Conservation (phyloP, 1,284 basidiomycete genomes). For the Limonomyces culmigenus region DNA sequence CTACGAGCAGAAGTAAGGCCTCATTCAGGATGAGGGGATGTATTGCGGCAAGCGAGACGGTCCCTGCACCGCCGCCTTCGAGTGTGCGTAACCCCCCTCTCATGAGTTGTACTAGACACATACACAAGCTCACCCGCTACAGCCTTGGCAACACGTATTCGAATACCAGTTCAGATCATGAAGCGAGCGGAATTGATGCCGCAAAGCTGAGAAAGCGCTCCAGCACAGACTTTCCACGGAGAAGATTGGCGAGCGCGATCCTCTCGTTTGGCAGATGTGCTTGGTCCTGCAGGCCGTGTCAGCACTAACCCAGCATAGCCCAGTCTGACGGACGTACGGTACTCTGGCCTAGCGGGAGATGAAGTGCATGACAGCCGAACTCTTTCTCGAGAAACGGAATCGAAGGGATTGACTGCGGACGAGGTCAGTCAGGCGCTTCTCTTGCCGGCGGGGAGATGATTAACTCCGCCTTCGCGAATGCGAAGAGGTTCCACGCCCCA, state of each 20-base stretch:
- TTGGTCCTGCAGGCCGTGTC: conserved; percentile 6
- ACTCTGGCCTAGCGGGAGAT: conserved; percentile 80
- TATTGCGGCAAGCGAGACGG: too few species aligned
- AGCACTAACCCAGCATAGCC: neutral
- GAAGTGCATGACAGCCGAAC: conserved; percentile 69
- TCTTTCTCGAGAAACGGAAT: conserved; percentile 88
- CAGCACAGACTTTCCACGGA: conserved; percentile 3
- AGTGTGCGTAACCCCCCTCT: too few species aligned
- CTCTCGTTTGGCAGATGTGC: conserved; percentile 3
- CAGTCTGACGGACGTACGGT: conserved; percentile 28
- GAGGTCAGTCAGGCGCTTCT: conserved; percentile 5
- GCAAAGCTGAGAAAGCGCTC: conserved; percentile 3
- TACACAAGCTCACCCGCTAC: too few species aligned
- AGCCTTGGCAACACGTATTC: too few species aligned
- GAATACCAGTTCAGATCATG: too few species aligned
- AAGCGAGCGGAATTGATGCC: too few species aligned
- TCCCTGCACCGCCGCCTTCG: too few species aligned
- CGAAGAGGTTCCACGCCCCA: conserved; percentile 76
- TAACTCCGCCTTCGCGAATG: conserved; percentile 86
- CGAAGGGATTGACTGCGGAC: conserved; percentile 65
- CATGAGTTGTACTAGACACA: too few species aligned
- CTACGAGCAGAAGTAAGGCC: too few species aligned
- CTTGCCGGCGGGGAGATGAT: conserved; percentile 12
- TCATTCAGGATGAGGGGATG: too few species aligned
- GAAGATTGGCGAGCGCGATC: conserved; percentile 2